phyloP scores from a whole-genome alignment of 768 basidiomycete species.

The Lactifluus piperatus region DNA sequence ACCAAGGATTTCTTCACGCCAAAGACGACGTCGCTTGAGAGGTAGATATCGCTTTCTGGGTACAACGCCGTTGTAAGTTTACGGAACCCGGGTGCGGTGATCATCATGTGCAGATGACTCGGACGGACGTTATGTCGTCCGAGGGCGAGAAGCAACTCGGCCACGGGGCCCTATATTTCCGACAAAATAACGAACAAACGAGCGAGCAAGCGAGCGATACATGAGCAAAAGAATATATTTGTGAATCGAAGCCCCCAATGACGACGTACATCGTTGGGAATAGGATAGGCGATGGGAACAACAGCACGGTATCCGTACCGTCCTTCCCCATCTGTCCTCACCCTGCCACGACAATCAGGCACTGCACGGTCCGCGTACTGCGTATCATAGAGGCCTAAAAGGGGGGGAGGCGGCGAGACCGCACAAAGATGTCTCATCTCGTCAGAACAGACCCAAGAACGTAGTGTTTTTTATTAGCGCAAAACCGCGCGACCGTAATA shows the following conservation, averaged over 20 bases:
- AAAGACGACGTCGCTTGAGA: slow-evolving; percentile 69
- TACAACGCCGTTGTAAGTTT: slow-evolving; percentile 69
- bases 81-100: slow-evolving; percentile 64
- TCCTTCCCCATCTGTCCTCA: slow-evolving; percentile 52
- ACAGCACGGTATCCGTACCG: slow-evolving; percentile 63
- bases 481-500: too few species aligned
- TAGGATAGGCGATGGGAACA: slow-evolving; percentile 63
- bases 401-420: slow-evolving; percentile 11
- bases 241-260: neutral
- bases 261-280: slow-evolving; percentile 53
- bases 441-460: too few species aligned
- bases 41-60: slow-evolving; percentile 56
- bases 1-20: slow-evolving; percentile 75
- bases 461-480: too few species aligned
- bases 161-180: slow-evolving; percentile 58
- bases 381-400: slow-evolving; percentile 31
- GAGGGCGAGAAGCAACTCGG: slow-evolving; percentile 44
- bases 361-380: slow-evolving; percentile 46
- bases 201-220: too few species aligned
- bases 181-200: too few species aligned
- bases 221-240: neutral
- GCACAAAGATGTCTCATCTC: neutral
- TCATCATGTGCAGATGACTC: slow-evolving; percentile 69
- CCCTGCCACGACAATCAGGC: slow-evolving; percentile 68
- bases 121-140: slow-evolving; percentile 72